Conservation (phyloP, 176 grass and related monocot genomes). For the Microstegium vimineum region DNA sequence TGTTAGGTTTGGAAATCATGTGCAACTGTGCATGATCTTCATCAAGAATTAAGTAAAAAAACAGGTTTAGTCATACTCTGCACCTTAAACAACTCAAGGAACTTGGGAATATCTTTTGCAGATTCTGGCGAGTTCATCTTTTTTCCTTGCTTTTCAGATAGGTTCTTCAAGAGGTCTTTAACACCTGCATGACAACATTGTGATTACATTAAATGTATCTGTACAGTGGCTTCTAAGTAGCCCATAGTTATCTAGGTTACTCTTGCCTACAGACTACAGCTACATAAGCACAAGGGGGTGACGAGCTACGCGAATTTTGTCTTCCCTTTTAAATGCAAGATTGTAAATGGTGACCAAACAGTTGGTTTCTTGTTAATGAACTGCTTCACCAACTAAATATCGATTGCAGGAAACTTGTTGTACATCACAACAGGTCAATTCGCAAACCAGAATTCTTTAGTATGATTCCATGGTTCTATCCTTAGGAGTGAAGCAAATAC, state of each 20-base stretch:
- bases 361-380: not conserved
- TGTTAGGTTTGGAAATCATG: not conserved
- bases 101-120: slow-evolving; percentile 90
- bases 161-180: slow-evolving; percentile 78
- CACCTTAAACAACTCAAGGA: slow-evolving; percentile 82
- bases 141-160: slow-evolving; percentile 98
- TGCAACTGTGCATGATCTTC: not conserved
- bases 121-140: slow-evolving; percentile 80
- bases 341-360: slow-evolving; percentile 2
- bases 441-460: not conserved
- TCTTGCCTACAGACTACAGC: not conserved
- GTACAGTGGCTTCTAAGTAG: not conserved
- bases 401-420: not conserved
- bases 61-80: not conserved
- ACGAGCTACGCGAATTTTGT: not conserved
- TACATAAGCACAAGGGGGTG: not conserved
- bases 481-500: not conserved
- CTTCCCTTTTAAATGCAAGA: slow-evolving; percentile 5
- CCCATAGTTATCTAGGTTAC: not conserved
- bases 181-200: slow-evolving; percentile 51
- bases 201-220: not conserved
- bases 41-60: not conserved
- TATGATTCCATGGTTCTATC: not conserved
- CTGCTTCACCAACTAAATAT: not conserved
- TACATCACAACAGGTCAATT: not conserved